Conservation (phyloP, 2,329 filamentous ascomycete genomes). For the Dactylellina sp. region DNA sequence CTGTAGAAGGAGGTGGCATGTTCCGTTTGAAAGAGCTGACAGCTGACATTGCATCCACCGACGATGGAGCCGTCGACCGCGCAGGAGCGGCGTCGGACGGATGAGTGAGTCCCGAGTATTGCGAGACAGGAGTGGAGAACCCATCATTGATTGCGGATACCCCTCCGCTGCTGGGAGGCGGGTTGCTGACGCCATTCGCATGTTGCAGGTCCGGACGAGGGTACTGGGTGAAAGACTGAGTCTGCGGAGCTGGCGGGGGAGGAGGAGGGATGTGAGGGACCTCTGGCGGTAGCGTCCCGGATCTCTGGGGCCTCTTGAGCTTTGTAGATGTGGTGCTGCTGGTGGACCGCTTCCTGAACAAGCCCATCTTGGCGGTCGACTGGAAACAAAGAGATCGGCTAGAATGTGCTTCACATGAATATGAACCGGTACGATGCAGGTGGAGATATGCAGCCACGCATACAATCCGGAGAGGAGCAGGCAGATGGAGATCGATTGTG, state of each 20-base stretch:
- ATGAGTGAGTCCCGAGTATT: constrained; percentile 46
- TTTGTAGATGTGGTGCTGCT: constrained; percentile 54
- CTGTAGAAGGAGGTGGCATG: no score
- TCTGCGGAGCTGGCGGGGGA: constrained; percentile 14
- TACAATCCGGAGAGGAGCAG: not conserved
- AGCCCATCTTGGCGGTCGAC: no score
- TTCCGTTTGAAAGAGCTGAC: constrained; percentile 47
- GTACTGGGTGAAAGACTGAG: not conserved
- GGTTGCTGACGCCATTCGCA: not conserved
- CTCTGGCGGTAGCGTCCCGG: constrained; percentile 41
- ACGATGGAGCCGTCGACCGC: constrained; percentile 51
- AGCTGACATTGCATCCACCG: constrained; percentile 46
- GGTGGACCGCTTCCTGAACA: constrained; percentile 53
- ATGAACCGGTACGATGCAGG: constrained; percentile 8
- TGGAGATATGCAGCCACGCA: constrained; percentile 37
- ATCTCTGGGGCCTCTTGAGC: constrained; percentile 44
- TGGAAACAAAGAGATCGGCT: constrained; percentile 22
- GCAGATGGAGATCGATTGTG: not conserved
- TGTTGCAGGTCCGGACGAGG: no score
- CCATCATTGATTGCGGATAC: constrained; percentile 27
- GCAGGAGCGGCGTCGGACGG: constrained; percentile 45
- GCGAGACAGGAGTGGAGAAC: constrained; percentile 52
- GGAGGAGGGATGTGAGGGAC: constrained; percentile 45
- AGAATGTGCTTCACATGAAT: constrained; percentile 4
- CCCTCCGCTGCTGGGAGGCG: not conserved